phyloP scores from a whole-genome alignment of 495 filamentous ascomycete genomes.

The Acidomyces sp. region DNA sequence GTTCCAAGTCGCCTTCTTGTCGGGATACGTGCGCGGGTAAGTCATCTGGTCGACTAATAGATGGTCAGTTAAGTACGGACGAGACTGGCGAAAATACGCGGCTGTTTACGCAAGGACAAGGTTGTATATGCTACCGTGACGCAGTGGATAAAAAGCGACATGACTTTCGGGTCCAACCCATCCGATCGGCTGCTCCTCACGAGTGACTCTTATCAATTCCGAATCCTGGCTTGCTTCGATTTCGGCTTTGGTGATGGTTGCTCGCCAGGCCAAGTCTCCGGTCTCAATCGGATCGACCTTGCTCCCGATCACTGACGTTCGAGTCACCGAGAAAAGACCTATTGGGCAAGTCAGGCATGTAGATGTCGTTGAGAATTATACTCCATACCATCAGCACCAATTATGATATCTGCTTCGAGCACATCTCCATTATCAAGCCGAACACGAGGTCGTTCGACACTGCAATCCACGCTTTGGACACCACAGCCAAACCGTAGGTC shows the following conservation, averaged over 20 bases:
- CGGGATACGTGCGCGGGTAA: background rate
- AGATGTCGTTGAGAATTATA: no score
- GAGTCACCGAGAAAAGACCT: background rate
- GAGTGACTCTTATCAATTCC: background rate
- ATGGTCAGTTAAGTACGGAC: background rate
- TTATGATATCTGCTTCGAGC: background rate
- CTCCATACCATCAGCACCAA: background rate
- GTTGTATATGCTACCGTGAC: conserved; percentile 2
- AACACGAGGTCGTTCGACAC: background rate
- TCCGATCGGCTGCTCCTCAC: background rate
- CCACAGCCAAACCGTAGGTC: background rate
- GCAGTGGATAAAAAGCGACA: conserved; percentile 14
- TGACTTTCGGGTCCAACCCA: conserved; percentile 14
- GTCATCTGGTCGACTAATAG: background rate
- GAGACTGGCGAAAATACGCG: background rate
- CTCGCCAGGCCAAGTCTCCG: conserved; percentile 9
- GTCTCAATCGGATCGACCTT: conserved; percentile 1
- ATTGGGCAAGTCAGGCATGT: no score
- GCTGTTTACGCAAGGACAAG: background rate
- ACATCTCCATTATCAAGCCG: background rate
- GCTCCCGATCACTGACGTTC: background rate
- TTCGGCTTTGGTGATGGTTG: background rate
- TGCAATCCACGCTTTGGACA: background rate
- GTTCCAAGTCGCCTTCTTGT: conserved; percentile 4
- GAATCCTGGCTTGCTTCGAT: background rate